Percentiles rank a stretch among this genome's conserved stretches.
Conservation (phyloP, 2,329 filamentous ascomycete genomes). For the Colletotrichum godetiae region DNA sequence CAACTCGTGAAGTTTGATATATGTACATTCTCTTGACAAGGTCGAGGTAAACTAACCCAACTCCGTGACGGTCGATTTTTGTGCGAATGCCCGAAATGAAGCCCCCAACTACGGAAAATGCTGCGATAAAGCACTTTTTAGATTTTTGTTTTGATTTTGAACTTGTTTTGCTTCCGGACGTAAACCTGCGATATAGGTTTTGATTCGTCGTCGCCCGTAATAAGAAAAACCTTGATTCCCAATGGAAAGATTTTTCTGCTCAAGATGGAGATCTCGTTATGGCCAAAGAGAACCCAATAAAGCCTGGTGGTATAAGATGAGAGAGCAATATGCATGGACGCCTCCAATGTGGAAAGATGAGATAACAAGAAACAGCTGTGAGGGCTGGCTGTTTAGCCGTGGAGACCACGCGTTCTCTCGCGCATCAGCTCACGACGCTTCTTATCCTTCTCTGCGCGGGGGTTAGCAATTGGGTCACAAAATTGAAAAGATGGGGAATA, state of each 20-base stretch:
- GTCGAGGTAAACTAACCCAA: background rate
- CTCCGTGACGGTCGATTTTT: constrained; percentile 8
- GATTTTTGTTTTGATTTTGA: background rate
- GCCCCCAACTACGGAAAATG: background rate
- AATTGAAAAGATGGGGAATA: constrained; percentile 26
- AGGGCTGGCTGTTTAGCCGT: constrained; percentile 6
- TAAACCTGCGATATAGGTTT: background rate
- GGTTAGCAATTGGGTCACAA: constrained; percentile 44
- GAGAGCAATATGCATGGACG: constrained; percentile 35
- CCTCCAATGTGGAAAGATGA: constrained; percentile 30
- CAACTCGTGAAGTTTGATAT: constrained; percentile 16
- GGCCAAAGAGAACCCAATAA: constrained; percentile 18
- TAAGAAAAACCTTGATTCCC: constrained; percentile 22
- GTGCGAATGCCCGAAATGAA: background rate
- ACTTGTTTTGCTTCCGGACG: constrained; percentile 1
- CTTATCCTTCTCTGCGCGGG: constrained; percentile 71
- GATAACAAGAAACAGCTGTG: constrained; percentile 22
- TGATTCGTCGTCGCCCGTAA: constrained; percentile 13
- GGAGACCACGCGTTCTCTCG: constrained; percentile 66
- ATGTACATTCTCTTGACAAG: constrained; percentile 25
- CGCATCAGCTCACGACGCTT: constrained; percentile 75
- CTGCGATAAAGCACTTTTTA: constrained; percentile 13
- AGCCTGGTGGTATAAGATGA: constrained; percentile 36
- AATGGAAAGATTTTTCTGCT: constrained; percentile 14
- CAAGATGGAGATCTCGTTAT: background rate